Conservation (phyloP, 257 asterid genomes). For the Marsdenia floribunda region DNA sequence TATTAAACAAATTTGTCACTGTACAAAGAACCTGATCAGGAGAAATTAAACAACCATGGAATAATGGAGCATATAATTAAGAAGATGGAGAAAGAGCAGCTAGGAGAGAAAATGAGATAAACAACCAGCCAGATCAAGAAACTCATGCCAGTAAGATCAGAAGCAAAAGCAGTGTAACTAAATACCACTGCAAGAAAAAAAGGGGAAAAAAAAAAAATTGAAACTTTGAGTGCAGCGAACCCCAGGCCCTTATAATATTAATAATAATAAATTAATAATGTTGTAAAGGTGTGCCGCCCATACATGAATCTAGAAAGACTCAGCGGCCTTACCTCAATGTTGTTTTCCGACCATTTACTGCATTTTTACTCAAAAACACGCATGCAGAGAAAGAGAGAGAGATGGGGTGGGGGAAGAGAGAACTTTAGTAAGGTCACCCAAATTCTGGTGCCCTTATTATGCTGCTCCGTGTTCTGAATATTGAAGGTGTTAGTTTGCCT, state of each 20-base stretch:
- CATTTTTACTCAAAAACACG: constrained; percentile 6
- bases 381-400: constrained; percentile 3
- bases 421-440: not conserved
- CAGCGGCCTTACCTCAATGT: constrained; percentile 7
- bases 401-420: not conserved
- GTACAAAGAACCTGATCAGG: not conserved
- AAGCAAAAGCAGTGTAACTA: too few relatives aligned
- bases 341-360: constrained; percentile 13
- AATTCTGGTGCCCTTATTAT: not conserved
- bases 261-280: too few relatives aligned
- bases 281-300: not conserved
- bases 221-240: too few relatives aligned
- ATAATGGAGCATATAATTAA: too few relatives aligned
- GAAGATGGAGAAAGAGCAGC: too few relatives aligned
- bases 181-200: too few relatives aligned
- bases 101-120: too few relatives aligned
- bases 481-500: constrained; percentile 26
- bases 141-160: too few relatives aligned
- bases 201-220: too few relatives aligned
- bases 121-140: too few relatives aligned
- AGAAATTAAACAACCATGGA: not conserved
- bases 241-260: too few relatives aligned
- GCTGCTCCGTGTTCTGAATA: constrained; percentile 9
- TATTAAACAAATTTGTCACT: not conserved
- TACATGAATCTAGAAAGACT: constrained; percentile 33